These are phyloP conservation scores for Claviceps humidiphila DNA, from an alignment of 2,329 filamentous ascomycete species.

Conservation along the genomic window DNA sequence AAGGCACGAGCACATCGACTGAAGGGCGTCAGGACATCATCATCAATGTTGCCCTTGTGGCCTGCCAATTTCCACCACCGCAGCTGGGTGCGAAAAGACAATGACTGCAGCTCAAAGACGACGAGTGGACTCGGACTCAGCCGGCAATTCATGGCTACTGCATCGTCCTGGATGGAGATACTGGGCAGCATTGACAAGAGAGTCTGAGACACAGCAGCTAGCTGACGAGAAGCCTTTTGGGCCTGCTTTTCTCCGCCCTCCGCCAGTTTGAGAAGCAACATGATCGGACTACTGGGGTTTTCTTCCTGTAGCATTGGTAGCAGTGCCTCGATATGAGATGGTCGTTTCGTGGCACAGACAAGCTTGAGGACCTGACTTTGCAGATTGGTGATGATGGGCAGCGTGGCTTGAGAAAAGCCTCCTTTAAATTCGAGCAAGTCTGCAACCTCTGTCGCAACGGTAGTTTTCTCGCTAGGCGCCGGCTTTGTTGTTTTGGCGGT, in stretches of 20 bases:
- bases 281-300: slow-evolving; percentile 42
- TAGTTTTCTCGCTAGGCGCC: slow-evolving; percentile 17
- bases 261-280: slow-evolving; percentile 37
- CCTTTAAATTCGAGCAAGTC: slow-evolving; percentile 51
- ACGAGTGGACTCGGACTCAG: slow-evolving; percentile 42
- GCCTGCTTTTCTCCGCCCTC: slow-evolving; percentile 30
- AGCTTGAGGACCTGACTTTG: slow-evolving; percentile 55
- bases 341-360: slow-evolving; percentile 45
- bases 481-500: slow-evolving; percentile 20
- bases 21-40: slow-evolving; percentile 53
- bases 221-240: slow-evolving; percentile 48
- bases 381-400: slow-evolving; percentile 45
- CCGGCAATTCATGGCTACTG: slow-evolving; percentile 35
- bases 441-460: slow-evolving; percentile 26
- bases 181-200: slow-evolving; percentile 55
- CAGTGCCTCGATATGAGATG: slow-evolving; percentile 43
- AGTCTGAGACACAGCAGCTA: slow-evolving; percentile 52
- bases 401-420: slow-evolving; percentile 27
- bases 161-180: slow-evolving; percentile 50
- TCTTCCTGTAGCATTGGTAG: slow-evolving; percentile 41
- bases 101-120: slow-evolving; percentile 48
- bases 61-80: slow-evolving; percentile 51
- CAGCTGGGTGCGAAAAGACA: slow-evolving; percentile 49
- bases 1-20: slow-evolving; percentile 50
- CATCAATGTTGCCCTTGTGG: slow-evolving; percentile 45